Evolutionary conservation across 805 yeast genomes (phyloP), one percentile per base, ranked within the genome.

Genomic region (Yamadazyma endophytica): DNA sequence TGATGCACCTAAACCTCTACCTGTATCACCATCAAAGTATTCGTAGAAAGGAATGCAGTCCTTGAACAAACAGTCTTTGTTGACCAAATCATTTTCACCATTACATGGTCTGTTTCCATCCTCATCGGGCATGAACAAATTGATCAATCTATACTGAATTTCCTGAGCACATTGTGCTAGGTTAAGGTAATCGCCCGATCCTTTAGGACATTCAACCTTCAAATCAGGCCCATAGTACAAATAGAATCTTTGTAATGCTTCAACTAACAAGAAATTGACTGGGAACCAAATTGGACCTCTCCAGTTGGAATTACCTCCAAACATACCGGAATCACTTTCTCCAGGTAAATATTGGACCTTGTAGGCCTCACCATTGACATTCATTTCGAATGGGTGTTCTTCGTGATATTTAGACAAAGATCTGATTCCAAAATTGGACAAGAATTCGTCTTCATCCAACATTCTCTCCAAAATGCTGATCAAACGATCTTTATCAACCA

Each of bases 221-320:
- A 88, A 73, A 31, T 73, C 80, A 17, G 89, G 78, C 9, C 97
- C 97, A 54, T 87, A 88, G 64, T 87, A 88, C 49, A 88, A 64
- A 56, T 80, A 86, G 56, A 86, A 86, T 47, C 96, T 70, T 58
- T 88, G 92, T 46, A 88, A 65, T 0, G 95, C 77, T 62, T 88
- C 97, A 36, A 88, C 85, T 23, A 88, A 63, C 39, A 88, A 64
- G 56, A 88, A 88, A 49, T 82, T 88, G 9, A 85, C 85, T 13
- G 97, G 95, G 69, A 88, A 87, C 97, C 97, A 88, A 45, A 88
- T 87, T 11, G 97, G 96, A 2, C 97, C 97, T 56, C 97, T 73
- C 97, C 97, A 88, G 59, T 88, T 88, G 14, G 96, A 87, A 56
- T 88, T 88, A 37, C 97, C 97, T 30, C 97, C 97, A 70, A 88